Evolutionary conservation across 176 grass and related monocot genomes (phyloP), one percentile per base, ranked within the genome.

Genomic region (Phragmites australis): DNA sequence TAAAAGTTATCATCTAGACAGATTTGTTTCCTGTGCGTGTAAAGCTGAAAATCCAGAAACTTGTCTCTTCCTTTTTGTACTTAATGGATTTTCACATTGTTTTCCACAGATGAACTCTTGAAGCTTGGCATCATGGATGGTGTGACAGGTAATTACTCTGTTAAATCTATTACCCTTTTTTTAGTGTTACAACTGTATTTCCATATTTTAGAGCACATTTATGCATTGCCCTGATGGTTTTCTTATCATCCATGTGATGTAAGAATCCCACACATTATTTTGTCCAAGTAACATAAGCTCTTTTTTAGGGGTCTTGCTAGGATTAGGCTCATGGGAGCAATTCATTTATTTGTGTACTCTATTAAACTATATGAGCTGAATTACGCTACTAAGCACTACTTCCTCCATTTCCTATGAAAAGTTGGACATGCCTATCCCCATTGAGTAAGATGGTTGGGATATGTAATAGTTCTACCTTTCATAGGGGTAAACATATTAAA

Each of bases 71-170:
- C 29, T 26, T 41, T 40, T 31, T 41, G 57, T 31, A 83, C 34
- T 80, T 80, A 78, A 19, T 59, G 44, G 45, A n/a, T 60, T 54
- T 78, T 70, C 81, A 40, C 77, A 64, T 78, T 66, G 31, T 90
- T 89, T 58, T 88, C 15, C 75, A 81, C 87, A 97, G 95, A 90
- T 78, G 95, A 97, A 88, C 88, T 97, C 31, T 47, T 62, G 5
- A 94, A 94, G 83, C 83, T 97, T 77, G 95, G 95, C 23, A 87
- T 97, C 46, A 74, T 80, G 39, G 88, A 97, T 83, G 88, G 90
- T 31, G 75, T 88, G 59, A 89, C 81, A 83, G 95, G 95, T 97
- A 92, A 29, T 59, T 75, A 53, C 55, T 17, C 40, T 52, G 32
- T 14, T n/a, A 68, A 43, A 37, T 29, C 1, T 68, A 2, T 39